phyloP scores from a whole-genome alignment of 192 early-diverging fungal genomes.

The Backusella circina region DNA sequence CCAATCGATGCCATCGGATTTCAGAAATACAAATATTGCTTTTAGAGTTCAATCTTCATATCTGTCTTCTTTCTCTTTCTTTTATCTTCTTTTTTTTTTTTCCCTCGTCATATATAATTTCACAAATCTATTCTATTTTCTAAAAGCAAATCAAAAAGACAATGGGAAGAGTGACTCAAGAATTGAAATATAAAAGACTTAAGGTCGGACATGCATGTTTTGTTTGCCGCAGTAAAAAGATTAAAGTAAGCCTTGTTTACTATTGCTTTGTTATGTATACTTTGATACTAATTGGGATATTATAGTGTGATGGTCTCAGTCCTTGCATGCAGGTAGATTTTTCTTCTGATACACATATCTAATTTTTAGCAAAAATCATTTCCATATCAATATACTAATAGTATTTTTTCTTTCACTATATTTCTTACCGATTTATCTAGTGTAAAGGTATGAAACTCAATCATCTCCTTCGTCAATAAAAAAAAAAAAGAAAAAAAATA shows the following conservation, averaged over 20 bases:
- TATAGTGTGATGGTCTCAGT: conserved; percentile 3
- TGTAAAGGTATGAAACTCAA: neutral
- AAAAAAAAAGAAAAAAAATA: neutral
- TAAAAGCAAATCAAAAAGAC: neutral
- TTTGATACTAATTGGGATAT: neutral
- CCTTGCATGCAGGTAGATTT: conserved; percentile 8
- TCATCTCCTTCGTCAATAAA: neutral
- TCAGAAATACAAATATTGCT: neutral
- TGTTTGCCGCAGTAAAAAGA: neutral
- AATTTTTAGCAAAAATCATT: neutral
- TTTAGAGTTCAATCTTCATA: neutral
- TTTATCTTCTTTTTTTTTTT: neutral
- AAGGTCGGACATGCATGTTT: conserved; percentile 6
- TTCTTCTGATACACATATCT: neutral
- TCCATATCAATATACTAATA: neutral
- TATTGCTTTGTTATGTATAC: neutral
- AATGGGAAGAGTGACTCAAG: neutral
- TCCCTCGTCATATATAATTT: neutral
- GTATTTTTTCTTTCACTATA: neutral
- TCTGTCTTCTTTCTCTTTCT: neutral
- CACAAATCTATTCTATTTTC: neutral
- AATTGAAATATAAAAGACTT: neutral
- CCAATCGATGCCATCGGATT: neutral
- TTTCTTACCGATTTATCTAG: neutral
- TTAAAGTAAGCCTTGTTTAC: neutral